These are phyloP conservation scores for Thermothelomyces thermophilus DNA, from an alignment of 2,329 filamentous ascomycete genomes.

Conservation along the genomic window DNA sequence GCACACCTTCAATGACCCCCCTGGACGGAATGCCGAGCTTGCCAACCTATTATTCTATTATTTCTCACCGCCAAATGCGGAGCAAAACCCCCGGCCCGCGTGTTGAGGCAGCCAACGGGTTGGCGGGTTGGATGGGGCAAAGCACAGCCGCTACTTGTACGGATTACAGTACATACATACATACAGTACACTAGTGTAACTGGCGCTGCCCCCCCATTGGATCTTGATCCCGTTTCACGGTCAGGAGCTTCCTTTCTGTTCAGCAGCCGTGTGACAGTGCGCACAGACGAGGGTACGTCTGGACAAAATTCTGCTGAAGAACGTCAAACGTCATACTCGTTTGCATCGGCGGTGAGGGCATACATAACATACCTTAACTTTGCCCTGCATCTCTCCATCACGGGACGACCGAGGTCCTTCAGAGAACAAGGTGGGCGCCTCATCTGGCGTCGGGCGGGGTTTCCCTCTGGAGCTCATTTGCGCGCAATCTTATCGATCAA, in stretches of 20 bases:
- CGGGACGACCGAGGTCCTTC: too few species aligned
- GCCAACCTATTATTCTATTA: too few species aligned
- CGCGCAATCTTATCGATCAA: conserved; percentile 4
- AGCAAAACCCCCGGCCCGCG: neutral
- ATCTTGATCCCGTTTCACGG: neutral
- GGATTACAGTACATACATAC: too few species aligned
- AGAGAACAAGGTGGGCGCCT: neutral
- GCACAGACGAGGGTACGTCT: conserved; percentile 5
- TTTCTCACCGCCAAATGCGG: neutral
- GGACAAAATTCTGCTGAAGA: neutral
- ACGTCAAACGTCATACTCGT: conserved; percentile 5
- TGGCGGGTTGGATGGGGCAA: neutral
- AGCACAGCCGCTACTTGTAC: too few species aligned
- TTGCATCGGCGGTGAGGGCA: neutral
- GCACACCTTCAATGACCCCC: too few species aligned
- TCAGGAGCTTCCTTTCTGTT: conserved; percentile 6
- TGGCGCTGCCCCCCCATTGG: neutral
- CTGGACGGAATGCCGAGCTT: too few species aligned
- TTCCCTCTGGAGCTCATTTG: neutral
- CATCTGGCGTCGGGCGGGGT: neutral
- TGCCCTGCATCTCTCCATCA: too few species aligned
- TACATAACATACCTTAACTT: too few species aligned
- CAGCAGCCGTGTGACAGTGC: conserved; percentile 4
- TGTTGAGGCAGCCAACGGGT: neutral
- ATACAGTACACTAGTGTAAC: too few species aligned